Evolutionary conservation across 2,329 filamentous ascomycete species (phyloP), one percentile per base, ranked within the genome.

Genomic region (Zarea fungicola): DNA sequence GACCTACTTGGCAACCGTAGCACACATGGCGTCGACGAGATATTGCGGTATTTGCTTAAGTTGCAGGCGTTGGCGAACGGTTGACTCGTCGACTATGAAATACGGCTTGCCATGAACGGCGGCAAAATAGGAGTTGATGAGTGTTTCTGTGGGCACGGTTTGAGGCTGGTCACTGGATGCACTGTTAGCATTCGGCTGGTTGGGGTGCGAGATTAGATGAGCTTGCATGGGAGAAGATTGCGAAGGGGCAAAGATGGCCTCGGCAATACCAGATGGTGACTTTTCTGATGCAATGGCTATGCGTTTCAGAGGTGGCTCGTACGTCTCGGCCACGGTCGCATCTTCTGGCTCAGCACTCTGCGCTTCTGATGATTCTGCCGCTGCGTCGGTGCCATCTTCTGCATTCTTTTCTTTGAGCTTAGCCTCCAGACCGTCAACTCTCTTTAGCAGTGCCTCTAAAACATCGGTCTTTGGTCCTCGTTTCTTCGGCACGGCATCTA

Each of bases 401-500:
- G 66, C 64, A 56, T 82, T 83, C 59, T 84, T 81, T 54, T 85
- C 81, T 62, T 89, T 87, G 32, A 95, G 73, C 54, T 84, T 82
- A 61, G 87, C 88, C 64, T 95, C 89, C 43, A 95, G 72, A 1
- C 89, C 89, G 63, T 95, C 89, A 2, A 95, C 89, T 46, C 89
- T 79, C 66, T 92, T 95, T 51, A 95, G 63, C 8, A 95, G 71
- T 2, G 89, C 88, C 64, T 95, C 89, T 26, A 95, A 73, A 5
- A 95, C 87, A 63, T 95, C 89, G 23, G 89, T 95, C 68, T 95
- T 95, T 3, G 89, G 89, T 0, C 89, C 89, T 63, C 89, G 78
- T 65, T 95, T 95, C 70, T 95, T 95, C 0, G 89, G 89, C 16
- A 93, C 81, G 22, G 89, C 89, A 72, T 95, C 89, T 91, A 58